A percentile compares a stretch with the other conserved stretches of the same genome.
These are phyloP conservation scores for Phytopythium chamaehyphon DNA, from an alignment of 352 stramenopile species.

Conservation along the genomic window DNA sequence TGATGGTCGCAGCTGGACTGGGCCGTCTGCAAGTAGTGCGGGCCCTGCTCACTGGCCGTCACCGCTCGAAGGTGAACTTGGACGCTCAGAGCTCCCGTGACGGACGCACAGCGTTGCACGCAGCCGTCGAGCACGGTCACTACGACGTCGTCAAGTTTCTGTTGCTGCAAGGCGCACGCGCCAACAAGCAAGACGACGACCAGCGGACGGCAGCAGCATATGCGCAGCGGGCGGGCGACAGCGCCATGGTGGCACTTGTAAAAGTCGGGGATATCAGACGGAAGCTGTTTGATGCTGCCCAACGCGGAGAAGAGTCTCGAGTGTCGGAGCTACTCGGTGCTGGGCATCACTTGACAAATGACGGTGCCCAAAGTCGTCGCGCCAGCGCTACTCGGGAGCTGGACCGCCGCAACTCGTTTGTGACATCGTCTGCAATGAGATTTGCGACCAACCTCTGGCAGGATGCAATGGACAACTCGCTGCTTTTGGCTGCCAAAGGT, in stretches of 20 bases:
- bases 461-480: slow-evolving; percentile 3
- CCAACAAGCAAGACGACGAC: neutral
- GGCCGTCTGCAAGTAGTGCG: slow-evolving; percentile 41
- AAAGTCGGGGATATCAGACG: neutral
- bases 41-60: slow-evolving; percentile 18
- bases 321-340: neutral
- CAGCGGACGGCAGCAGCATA: neutral
- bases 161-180: slow-evolving; percentile 36
- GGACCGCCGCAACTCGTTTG: neutral
- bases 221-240: neutral
- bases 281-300: neutral
- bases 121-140: slow-evolving; percentile 39
- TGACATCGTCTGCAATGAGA: neutral
- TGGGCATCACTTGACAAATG: neutral
- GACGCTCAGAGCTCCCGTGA: slow-evolving; percentile 19
- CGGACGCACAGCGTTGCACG: slow-evolving; percentile 43
- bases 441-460: neutral
- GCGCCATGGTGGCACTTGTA: neutral
- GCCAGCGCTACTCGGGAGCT: neutral
- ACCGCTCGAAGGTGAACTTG: slow-evolving; percentile 35
- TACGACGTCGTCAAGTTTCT: slow-evolving; percentile 47
- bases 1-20: slow-evolving; percentile 20
- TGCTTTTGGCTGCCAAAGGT: slow-evolving; percentile 1
- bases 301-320: neutral
- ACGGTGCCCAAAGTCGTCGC: no score